phyloP scores from a whole-genome alignment of 805 yeast species.

The Tetrapisispora nanseiensis region DNA sequence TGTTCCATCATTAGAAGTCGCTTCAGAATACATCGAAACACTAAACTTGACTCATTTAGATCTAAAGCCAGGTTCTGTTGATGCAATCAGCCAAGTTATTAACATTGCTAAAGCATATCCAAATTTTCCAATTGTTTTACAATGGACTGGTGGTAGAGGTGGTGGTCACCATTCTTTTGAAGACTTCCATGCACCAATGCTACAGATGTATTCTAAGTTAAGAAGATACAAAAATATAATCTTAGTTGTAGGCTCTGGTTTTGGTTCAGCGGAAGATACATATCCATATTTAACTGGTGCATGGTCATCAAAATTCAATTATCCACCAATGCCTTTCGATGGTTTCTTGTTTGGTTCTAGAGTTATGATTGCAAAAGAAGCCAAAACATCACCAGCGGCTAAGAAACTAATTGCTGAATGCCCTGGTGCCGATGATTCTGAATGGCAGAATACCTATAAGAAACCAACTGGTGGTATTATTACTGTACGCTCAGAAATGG shows the following conservation, averaged over 20 bases:
- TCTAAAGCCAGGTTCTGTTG: conserved; percentile 95
- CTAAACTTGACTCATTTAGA: conserved; percentile 90
- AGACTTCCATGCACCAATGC: conserved; percentile 96
- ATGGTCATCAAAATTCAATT: conserved; percentile 81
- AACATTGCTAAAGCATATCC: conserved; percentile 94
- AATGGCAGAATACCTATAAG: conserved; percentile 94
- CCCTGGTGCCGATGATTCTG: conserved; percentile 75
- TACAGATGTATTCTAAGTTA: conserved; percentile 91
- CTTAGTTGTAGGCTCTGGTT: conserved; percentile 95
- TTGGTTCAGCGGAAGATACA: conserved; percentile 93
- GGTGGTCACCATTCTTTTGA: conserved; percentile 99
- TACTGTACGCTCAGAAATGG: conserved; percentile 97
- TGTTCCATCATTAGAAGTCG: conserved; percentile 96
- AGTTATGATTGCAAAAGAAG: conserved; percentile 96
- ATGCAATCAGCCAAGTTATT: conserved; percentile 78
- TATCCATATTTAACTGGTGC: conserved; percentile 96
- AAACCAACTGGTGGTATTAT: conserved; percentile 94
- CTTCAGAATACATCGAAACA: conserved; percentile 88
- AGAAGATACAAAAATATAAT: conserved; percentile 86
- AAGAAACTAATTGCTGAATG: conserved; percentile 85
- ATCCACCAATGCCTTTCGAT: conserved; percentile 98
- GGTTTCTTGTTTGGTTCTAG: conserved; percentile 94
- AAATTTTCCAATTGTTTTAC: conserved; percentile 88
- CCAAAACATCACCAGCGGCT: conserved; percentile 87
- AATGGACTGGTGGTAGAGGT: conserved; percentile 99